Base-by-base conservation (phyloP, 2,329 filamentous ascomycete species). In the Claviceps purpurea region DNA sequence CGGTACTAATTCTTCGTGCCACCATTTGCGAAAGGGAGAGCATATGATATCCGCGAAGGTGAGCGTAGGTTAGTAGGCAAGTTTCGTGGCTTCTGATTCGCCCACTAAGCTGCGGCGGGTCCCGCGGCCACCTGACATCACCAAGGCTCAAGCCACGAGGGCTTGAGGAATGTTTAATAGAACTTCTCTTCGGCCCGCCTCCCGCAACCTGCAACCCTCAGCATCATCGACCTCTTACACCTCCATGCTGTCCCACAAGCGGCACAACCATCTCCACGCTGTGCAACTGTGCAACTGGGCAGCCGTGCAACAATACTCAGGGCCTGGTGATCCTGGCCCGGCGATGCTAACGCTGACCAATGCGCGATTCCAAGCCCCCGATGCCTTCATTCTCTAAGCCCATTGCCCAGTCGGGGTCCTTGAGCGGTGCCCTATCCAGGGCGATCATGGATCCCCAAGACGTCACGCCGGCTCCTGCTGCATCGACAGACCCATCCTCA, bases 331-430 rank as follows among this genome's bases (percentile, higher is more conserved):
- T 50, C 30, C 16, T 40, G 14, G 42, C 16, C 37, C 39, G 37
- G 44, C 50, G 18, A 51, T n/a, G 43, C 37, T 37, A 38, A 22
- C 37, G n/a, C 37, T 26, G 26, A 16, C 38, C 44, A 37, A 18
- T 51, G 44, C 20, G 42, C 22, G 4, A 14, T 16, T 44, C 11
- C 18, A 34, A 34, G 43, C 22, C 49, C 22, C 6, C 39, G 7
- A 38, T 50, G 37, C 45, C 37, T n/a, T 30, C 37, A 20, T 34
- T 14, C 26, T 41, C 45, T 41, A 67, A 66, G 67, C 58, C 64
- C n/a, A 62, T 57, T 60, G 66, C 62, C 55, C 64, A 56, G 41
- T 67, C 66, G 52, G 56, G 57, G 41, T 58, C 62, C 11, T 55
- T 65, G 40, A 58, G 55, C 30, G 56, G 55, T 34, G 56, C 51